Evolutionary conservation across 768 basidiomycete species (phyloP).

Genomic region (Mycena rebaudengoi): DNA sequence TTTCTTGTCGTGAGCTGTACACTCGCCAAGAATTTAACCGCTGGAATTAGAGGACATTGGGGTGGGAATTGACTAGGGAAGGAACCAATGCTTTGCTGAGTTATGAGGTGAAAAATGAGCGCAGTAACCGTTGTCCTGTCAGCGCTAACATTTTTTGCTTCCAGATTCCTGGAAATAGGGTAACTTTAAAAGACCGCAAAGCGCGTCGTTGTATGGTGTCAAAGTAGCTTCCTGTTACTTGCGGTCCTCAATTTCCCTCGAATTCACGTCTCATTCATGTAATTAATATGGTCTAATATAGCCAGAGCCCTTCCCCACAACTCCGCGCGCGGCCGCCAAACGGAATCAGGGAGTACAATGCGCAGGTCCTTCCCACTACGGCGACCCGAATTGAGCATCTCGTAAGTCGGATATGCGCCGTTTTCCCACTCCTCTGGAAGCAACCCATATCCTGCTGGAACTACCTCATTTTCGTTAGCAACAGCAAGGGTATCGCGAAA

Average conservation of each 20-base stretch:
- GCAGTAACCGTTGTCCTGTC: no score
- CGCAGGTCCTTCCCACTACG: conserved; percentile 3
- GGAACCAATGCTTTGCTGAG: no score
- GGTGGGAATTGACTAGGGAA: no score
- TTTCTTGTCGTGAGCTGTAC: background rate
- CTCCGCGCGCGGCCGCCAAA: conserved; percentile 25
- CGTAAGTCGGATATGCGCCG: conserved; percentile 7
- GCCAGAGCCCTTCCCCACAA: conserved; percentile 24
- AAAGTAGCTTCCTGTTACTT: background rate
- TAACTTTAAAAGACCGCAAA: no score
- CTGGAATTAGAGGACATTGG: no score
- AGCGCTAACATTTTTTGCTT: no score
- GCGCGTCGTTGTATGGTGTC: background rate
- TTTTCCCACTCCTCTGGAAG: conserved; percentile 27
- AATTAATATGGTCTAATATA: conserved; percentile 3
- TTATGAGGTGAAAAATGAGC: no score
- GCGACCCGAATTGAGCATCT: conserved; percentile 20
- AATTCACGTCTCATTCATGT: background rate
- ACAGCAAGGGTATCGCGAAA: no score
- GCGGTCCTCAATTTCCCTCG: background rate
- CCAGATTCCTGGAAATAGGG: no score
- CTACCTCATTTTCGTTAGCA: background rate
- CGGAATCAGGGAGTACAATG: conserved; percentile 16
- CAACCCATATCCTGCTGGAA: conserved; percentile 23
- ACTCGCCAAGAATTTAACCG: no score